phyloP scores from a whole-genome alignment of 208 protist genomes.

The Leishmania mexicana region DNA sequence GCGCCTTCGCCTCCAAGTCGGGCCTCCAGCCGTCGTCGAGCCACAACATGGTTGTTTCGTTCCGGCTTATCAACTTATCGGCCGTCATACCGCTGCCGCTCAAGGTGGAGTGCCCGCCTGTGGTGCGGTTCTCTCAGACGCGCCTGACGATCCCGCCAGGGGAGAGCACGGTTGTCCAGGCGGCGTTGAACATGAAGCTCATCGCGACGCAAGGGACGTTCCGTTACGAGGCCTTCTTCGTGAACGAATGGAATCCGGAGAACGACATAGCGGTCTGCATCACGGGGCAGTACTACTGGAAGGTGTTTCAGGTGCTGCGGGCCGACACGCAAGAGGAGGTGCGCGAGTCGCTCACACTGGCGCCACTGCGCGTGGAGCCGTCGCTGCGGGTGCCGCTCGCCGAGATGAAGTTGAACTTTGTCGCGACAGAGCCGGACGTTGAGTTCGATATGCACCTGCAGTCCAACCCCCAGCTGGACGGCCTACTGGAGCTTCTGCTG shows the following conservation, averaged over 20 bases:
- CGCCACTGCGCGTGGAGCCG: slow-evolving; percentile 53
- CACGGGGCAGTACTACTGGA: slow-evolving; percentile 84
- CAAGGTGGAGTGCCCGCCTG: slow-evolving; percentile 76
- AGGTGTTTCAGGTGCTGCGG: slow-evolving; percentile 69
- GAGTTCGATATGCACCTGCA: slow-evolving; percentile 51
- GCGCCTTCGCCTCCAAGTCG: slow-evolving; percentile 12
- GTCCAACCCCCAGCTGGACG: slow-evolving; percentile 66
- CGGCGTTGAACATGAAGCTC: slow-evolving; percentile 54
- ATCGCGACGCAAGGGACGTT: slow-evolving; percentile 80
- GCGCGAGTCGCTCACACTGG: slow-evolving; percentile 63
- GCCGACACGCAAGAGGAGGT: slow-evolving; percentile 50
- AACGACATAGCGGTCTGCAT: slow-evolving; percentile 87
- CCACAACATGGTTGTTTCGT: slow-evolving; percentile 23
- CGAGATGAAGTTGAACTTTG: slow-evolving; percentile 67
- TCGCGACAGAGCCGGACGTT: slow-evolving; percentile 63
- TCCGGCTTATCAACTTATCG: slow-evolving; percentile 71
- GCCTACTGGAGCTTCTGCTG: slow-evolving; percentile 72
- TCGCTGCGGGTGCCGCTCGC: slow-evolving; percentile 48
- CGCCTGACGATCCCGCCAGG: slow-evolving; percentile 62
- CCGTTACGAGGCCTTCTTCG: slow-evolving; percentile 76
- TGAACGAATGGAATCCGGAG: slow-evolving; percentile 86
- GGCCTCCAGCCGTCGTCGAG: slow-evolving; percentile 13
- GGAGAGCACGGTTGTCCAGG: slow-evolving; percentile 56
- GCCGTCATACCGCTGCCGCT: slow-evolving; percentile 67
- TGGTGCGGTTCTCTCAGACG: slow-evolving; percentile 64